Conservation (phyloP, 1,284 basidiomycete species). For the Ustilago tritici region DNA sequence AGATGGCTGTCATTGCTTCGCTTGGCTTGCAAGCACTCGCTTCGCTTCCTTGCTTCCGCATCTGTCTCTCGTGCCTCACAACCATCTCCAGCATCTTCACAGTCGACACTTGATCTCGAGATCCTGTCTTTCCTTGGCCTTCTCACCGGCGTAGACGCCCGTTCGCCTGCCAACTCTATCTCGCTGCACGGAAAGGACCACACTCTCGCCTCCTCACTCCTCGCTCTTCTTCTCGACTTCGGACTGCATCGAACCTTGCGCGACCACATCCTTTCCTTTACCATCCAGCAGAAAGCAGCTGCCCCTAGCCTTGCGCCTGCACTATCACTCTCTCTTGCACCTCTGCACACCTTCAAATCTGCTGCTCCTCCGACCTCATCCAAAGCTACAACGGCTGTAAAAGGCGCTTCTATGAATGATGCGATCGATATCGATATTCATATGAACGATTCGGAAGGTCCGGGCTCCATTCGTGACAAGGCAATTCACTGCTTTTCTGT, state of each 20-base stretch:
- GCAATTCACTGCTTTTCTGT: slow-evolving; percentile 40
- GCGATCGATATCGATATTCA: slow-evolving; percentile 31
- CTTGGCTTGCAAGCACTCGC: slow-evolving; percentile 31
- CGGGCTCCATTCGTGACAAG: slow-evolving; percentile 3
- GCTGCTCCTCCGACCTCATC: neutral
- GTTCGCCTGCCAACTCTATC: slow-evolving; percentile 27
- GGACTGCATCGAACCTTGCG: slow-evolving; percentile 44
- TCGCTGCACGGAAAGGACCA: neutral
- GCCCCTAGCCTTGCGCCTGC: slow-evolving; percentile 25
- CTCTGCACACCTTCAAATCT: slow-evolving; percentile 32
- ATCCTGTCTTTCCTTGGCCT: slow-evolving; percentile 35
- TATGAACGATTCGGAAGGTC: neutral
- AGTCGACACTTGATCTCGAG: slow-evolving; percentile 20
- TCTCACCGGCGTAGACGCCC: slow-evolving; percentile 19
- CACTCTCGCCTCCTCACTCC: slow-evolving; percentile 24
- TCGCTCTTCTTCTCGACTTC: slow-evolving; percentile 31
- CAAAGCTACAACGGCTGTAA: neutral
- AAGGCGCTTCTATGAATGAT: slow-evolving; percentile 10
- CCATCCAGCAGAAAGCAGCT: slow-evolving; percentile 29
- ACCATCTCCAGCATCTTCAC: neutral
- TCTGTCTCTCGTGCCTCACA: slow-evolving; percentile 7
- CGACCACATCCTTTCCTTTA: slow-evolving; percentile 38
- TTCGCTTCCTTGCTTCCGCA: slow-evolving; percentile 30
- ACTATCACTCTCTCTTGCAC: slow-evolving; percentile 36
- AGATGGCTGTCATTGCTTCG: slow-evolving; percentile 33